Percentiles rank a stretch among this genome's conserved stretches.
These are phyloP conservation scores for Penicillium sp. DNA, from an alignment of 2,329 filamentous ascomycete species.

Conservation along the genomic window DNA sequence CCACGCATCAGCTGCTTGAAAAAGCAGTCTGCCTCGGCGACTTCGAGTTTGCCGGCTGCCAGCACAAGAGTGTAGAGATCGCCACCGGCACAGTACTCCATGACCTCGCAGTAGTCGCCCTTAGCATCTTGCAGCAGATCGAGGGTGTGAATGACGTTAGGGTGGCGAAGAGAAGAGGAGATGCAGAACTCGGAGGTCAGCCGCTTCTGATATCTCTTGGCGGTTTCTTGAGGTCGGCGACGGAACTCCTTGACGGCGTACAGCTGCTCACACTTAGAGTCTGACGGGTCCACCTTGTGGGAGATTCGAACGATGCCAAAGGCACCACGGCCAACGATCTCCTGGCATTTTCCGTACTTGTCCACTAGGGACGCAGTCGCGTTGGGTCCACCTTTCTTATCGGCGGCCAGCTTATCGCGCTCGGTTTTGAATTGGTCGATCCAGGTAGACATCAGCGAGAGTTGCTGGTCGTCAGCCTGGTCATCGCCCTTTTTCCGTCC, in stretches of 20 bases:
- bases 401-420: slow-evolving; percentile 71
- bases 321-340: slow-evolving; percentile 91
- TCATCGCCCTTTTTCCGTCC: slow-evolving; percentile 74
- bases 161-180: slow-evolving; percentile 92
- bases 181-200: slow-evolving; percentile 98
- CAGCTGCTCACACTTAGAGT: slow-evolving; percentile 76
- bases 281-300: slow-evolving; percentile 86
- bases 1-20: slow-evolving; percentile 99
- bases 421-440: slow-evolving; percentile 90
- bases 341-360: slow-evolving; percentile 98
- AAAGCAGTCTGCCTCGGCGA: slow-evolving; percentile 92
- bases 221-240: slow-evolving; percentile 86
- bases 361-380: slow-evolving; percentile 80
- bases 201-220: slow-evolving; percentile 97
- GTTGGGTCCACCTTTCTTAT: slow-evolving; percentile 76
- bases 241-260: slow-evolving; percentile 99
- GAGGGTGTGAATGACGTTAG: slow-evolving; percentile 96
- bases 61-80: slow-evolving; percentile 94
- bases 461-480: slow-evolving; percentile 67
- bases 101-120: slow-evolving; percentile 97
- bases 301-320: slow-evolving; percentile 98
- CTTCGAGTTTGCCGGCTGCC: slow-evolving; percentile 83
- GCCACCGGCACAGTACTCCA: slow-evolving; percentile 98
- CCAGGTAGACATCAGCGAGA: slow-evolving; percentile 94
- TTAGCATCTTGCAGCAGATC: slow-evolving; percentile 95